Conservation (phyloP, 2,329 filamentous ascomycete genomes). For the Chaetomiaceae sp. region DNA sequence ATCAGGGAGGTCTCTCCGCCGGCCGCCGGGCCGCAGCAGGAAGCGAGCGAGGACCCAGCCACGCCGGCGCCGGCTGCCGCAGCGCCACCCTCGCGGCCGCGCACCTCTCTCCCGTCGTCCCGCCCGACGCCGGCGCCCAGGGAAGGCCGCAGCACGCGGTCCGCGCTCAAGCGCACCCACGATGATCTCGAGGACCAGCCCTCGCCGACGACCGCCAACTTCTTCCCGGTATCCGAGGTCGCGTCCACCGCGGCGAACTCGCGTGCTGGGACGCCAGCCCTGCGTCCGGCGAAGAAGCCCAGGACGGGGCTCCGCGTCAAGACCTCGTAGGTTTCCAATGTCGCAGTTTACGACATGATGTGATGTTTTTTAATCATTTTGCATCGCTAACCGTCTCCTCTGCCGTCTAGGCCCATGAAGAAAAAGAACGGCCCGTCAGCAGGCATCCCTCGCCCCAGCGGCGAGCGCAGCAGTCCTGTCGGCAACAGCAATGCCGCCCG, state of each 20-base stretch:
- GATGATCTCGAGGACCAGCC: conserved; percentile 49
- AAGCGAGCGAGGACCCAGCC: conserved; percentile 1
- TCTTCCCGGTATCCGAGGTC: conserved; percentile 44
- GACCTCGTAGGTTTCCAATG: conserved; percentile 51
- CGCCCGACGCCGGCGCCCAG: conserved; percentile 27
- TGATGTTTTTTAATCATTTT: conserved; percentile 4
- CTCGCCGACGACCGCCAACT: conserved; percentile 47
- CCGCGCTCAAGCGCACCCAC: conserved; percentile 45
- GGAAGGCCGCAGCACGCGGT: conserved; percentile 42
- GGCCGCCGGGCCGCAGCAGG: background rate
- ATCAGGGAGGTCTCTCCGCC: conserved; percentile 3
- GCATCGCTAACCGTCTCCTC: conserved; percentile 18
- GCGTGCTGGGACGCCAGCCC: conserved; percentile 54
- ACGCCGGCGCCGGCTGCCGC: conserved; percentile 9
- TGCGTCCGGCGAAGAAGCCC: conserved; percentile 52
- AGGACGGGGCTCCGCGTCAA: conserved; percentile 60
- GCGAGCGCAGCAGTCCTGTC: conserved; percentile 57
- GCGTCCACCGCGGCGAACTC: conserved; percentile 45
- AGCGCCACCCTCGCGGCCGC: conserved; percentile 11
- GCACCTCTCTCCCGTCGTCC: conserved; percentile 11
- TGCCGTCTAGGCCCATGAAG: conserved; percentile 60
- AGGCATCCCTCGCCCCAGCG: conserved; percentile 59
- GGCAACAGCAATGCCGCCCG: conserved; percentile 42
- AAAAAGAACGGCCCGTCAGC: conserved; percentile 64
- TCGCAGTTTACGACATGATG: background rate